Base-by-base conservation (phyloP, 257 asterid genomes). In the Solanum stenotomum region DNA sequence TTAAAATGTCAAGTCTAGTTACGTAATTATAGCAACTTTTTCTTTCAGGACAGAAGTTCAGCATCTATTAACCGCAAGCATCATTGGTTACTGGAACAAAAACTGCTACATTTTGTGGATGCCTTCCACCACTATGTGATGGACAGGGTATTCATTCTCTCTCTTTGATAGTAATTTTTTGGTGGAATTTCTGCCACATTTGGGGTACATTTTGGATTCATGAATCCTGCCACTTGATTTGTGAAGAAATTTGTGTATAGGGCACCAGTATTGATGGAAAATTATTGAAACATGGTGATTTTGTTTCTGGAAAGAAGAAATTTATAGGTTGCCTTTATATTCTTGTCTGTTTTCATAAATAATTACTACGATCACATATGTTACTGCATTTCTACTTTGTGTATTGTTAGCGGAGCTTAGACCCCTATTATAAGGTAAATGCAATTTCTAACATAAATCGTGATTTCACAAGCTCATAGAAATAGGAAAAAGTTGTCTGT, bases 71-170 rank as follows among this genome's bases (percentile, higher is more conserved):
- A 89, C 88, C 90, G 93, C 90, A 96, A 97, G 91, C 98, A 95
- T 89, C 98, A 93, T 92, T 95, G 98, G 99, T 93, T 97, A 91
- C 94, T 97, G 34, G 98, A 94, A 92, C 99, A 97, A 89, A 96
- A 97, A 88, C 92, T 97, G 88, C 98, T 97, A 87, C 98, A 97
- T 93, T 97, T 97, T 89, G 98, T 97, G 88, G 98, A 97, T 91
- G 99, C 99, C 75, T 97, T 97, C 92, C 99, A 97, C 92, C 99
- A 97, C 89, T 97, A 96, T 89, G 98, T 96, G 88, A 97, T 97
- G 99, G 99, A 97, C 93, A 93, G 99, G 91, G 98, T 96, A 94
- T 89, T 87, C 87, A 77, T 71, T 56, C 87, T 89, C 75, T 86
- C 61, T 71, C 88, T 86, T 85, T 46, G 33, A n/a, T 56, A 16